Percentiles rank a stretch among this genome's conserved stretches.
Conservation (phyloP, 1,139 yeast genomes). For the Wickerhamiella infanticola region DNA sequence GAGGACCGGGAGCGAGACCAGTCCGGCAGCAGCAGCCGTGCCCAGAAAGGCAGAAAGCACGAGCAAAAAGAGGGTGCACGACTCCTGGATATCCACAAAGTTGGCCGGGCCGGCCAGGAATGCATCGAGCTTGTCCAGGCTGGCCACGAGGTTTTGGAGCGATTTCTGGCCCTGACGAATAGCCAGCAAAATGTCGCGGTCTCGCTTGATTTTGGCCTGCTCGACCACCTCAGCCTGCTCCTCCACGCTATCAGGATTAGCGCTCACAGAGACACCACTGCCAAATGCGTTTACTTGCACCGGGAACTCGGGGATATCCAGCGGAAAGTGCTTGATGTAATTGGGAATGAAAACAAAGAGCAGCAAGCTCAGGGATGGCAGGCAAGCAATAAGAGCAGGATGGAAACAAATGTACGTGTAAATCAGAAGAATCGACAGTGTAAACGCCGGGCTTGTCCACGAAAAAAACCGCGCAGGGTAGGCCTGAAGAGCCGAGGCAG, state of each 20-base stretch:
- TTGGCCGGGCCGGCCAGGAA: slow-evolving; percentile 52
- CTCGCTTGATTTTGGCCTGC: slow-evolving; percentile 6
- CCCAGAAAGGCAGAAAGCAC: slow-evolving; percentile 31
- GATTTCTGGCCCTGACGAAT: slow-evolving; percentile 50
- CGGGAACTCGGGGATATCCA: slow-evolving; percentile 3
- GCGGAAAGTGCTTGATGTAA: slow-evolving; percentile 49
- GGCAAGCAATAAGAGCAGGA: slow-evolving; percentile 51
- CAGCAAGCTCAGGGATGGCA: slow-evolving; percentile 46
- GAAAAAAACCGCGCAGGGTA: slow-evolving; percentile 16
- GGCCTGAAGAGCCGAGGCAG: slow-evolving; percentile 15
- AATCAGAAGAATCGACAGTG: slow-evolving; percentile 20
- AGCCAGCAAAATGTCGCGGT: slow-evolving; percentile 28
- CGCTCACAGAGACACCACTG: background rate
- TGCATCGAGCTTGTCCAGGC: slow-evolving; percentile 38
- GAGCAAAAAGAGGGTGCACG: slow-evolving; percentile 40
- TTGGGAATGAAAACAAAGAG: slow-evolving; percentile 56
- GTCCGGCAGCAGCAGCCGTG: slow-evolving; percentile 41
- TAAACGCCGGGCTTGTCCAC: slow-evolving; percentile 22
- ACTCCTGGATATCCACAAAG: slow-evolving; percentile 51
- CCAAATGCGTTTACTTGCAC: slow-evolving; percentile 1
- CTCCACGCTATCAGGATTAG: slow-evolving; percentile 1
- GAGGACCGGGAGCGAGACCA: slow-evolving; percentile 50
- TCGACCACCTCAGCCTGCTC: slow-evolving; percentile 8
- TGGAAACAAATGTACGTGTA: slow-evolving; percentile 31
- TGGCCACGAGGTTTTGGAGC: slow-evolving; percentile 39